Conservation (phyloP, 208 protist genomes). For the Leptomonas seymouri region DNA sequence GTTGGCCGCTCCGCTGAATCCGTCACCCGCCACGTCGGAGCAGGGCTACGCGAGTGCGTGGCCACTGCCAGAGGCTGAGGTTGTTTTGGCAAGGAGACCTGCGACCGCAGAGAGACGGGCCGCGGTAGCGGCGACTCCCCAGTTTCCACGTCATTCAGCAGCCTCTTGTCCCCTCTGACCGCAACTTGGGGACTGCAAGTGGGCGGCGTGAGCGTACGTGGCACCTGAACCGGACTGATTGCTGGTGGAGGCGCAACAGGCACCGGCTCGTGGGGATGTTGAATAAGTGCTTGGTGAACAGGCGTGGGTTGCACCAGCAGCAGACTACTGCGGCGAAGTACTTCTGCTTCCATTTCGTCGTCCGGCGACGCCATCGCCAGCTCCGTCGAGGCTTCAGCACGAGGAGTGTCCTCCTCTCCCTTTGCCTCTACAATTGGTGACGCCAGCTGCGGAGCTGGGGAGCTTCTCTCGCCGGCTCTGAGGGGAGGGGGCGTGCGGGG, state of each 20-base stretch:
- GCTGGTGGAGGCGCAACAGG: conserved; percentile 15
- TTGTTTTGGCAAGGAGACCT: conserved; percentile 27
- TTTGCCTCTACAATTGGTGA: not conserved
- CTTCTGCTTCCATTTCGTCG: not conserved
- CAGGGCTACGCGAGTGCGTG: not conserved
- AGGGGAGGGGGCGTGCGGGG: conserved; percentile 18
- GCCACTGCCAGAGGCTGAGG: not conserved
- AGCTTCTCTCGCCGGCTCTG: conserved; percentile 3
- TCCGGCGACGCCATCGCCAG: not conserved
- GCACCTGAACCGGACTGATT: conserved; percentile 30
- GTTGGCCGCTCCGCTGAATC: not conserved
- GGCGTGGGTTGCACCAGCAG: conserved; percentile 31
- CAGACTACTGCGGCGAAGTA: conserved; percentile 34
- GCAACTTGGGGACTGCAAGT: not conserved
- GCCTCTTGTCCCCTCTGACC: not conserved
- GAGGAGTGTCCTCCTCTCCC: conserved; percentile 4
- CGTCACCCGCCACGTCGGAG: not conserved
- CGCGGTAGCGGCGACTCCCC: conserved; percentile 55
- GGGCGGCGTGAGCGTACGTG: conserved; percentile 28
- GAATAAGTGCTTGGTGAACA: conserved; percentile 24
- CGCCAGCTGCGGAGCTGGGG: not conserved
- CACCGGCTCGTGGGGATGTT: conserved; percentile 42
- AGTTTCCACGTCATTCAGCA: not conserved
- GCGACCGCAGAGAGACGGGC: conserved; percentile 67
- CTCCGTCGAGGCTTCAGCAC: conserved; percentile 3